A percentile compares a stretch with the other conserved stretches of the same genome.
Conservation (phyloP, 192 early-diverging fungal genomes). For the Coemansia sp. region DNA sequence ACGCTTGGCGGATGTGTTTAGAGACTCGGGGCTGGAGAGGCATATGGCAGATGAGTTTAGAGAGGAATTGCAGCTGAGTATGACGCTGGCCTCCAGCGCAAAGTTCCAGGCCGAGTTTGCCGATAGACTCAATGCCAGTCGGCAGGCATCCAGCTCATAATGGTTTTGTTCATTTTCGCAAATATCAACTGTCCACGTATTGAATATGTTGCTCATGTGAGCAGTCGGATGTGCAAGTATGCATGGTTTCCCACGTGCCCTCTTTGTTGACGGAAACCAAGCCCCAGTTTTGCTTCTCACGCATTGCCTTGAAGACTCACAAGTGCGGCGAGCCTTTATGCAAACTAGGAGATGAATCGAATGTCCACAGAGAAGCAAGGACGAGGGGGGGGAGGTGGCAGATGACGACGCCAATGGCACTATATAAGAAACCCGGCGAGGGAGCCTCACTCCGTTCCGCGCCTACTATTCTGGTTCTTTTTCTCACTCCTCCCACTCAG, state of each 20-base stretch:
- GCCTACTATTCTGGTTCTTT: not conserved
- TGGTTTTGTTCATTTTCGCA: not conserved
- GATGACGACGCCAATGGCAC: not conserved
- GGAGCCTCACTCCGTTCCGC: not conserved
- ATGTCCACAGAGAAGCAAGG: not conserved
- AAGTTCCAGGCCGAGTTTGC: slow-evolving; percentile 31
- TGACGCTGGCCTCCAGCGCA: slow-evolving; percentile 32
- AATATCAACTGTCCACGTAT: too few relatives aligned
- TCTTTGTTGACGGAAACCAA: not conserved
- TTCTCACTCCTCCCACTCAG: not conserved
- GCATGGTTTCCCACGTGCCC: slow-evolving; percentile 6
- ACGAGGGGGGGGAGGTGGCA: not conserved
- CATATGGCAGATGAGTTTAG: slow-evolving; percentile 26
- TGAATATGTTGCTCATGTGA: not conserved
- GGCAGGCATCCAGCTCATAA: not conserved
- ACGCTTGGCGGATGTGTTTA: slow-evolving; percentile 26
- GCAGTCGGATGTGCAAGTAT: not conserved
- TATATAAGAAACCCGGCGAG: slow-evolving; percentile 3
- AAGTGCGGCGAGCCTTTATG: not conserved
- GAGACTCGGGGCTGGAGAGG: slow-evolving; percentile 19
- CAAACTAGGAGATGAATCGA: not conserved
- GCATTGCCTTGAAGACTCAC: slow-evolving; percentile 1
- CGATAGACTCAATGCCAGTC: slow-evolving; percentile 25
- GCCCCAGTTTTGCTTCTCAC: not conserved
- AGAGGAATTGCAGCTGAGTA: slow-evolving; percentile 36